Conservation (phyloP, 441 rosid genomes). For the Bruguiera hainesii region DNA sequence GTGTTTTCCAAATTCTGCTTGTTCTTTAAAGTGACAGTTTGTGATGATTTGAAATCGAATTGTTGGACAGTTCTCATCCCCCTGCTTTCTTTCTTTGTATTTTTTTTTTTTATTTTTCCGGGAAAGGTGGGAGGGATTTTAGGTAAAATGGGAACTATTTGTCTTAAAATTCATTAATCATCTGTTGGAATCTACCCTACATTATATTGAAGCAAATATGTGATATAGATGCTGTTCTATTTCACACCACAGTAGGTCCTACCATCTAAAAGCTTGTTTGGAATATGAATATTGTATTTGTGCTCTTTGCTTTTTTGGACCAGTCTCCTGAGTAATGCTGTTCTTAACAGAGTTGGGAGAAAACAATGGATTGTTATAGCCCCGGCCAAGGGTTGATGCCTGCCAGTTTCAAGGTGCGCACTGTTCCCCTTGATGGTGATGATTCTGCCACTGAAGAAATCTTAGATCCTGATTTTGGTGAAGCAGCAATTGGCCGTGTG, state of each 20-base stretch:
- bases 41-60: no score
- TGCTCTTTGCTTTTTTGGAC: neutral
- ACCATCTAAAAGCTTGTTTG: neutral
- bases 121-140: no score
- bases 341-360: conserved; percentile 80
- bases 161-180: neutral
- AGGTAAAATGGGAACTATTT: no score
- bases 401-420: conserved; percentile 93
- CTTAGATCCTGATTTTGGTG: conserved; percentile 87
- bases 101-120: no score
- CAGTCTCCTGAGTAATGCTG: neutral
- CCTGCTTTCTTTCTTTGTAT: no score
- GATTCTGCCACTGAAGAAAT: conserved; percentile 75
- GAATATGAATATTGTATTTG: neutral
- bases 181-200: neutral
- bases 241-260: neutral
- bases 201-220: neutral
- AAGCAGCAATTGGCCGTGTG: conserved; percentile 94
- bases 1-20: no score
- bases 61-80: no score
- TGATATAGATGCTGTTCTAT: neutral
- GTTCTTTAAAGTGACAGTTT: no score
- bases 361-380: conserved; percentile 96
- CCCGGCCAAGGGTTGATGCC: conserved; percentile 99
- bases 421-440: conserved; percentile 73